Base-by-base conservation (phyloP, 2,329 filamentous ascomycete species). In the Ceratocystis diversiconidia region DNA sequence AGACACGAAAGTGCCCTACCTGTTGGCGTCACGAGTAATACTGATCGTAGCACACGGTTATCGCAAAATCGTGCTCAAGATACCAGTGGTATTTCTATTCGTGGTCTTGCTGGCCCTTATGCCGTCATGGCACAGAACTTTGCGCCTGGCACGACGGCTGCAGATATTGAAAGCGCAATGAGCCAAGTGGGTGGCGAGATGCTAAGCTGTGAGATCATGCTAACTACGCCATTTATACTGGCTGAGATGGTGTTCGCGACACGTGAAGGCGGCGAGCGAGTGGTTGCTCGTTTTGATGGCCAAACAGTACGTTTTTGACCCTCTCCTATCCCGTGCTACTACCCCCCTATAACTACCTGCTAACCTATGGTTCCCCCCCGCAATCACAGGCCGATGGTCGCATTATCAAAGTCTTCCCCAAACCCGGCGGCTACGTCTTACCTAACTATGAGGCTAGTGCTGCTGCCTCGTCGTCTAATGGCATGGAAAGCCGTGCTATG, bases 131-230 rank as follows among this genome's bases (percentile, higher is more conserved):
- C 87, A 2, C 86, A 89, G 74, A 94, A 94, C 77, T 90, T 94
- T 73, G 89, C 89, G 12, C 84, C 84, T 1, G 89, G 89, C 46
- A 94, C 89, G 0, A 91, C 89, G 5, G 87, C 86, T 1, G 88
- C 87, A 36, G 89, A 94, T 72, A 90, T 94, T 67, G 88, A 91
- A 77, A 88, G 86, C 70, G 89, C 89, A 66, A 85, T 94, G 84
- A 82, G 80, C n/a, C 84, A 85, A 0, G 77, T 89, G n/a, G 88
- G 87, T 48, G 88, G 87, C 36, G 79, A 85, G 68, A 80, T 90
- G 71, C 72, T 81, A 28, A 83, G 81, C 71, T 92, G 89, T 76
- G 81, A 79, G 44, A 76, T 94, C 48, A 75, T 90, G 66, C 85
- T 86, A 72, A 80, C 85, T 3, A 76, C 77, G 32, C 89, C 90